Evolutionary conservation across 129 eudicot genomes (phyloP).

Genomic region (Centaurea solstitialis): DNA sequence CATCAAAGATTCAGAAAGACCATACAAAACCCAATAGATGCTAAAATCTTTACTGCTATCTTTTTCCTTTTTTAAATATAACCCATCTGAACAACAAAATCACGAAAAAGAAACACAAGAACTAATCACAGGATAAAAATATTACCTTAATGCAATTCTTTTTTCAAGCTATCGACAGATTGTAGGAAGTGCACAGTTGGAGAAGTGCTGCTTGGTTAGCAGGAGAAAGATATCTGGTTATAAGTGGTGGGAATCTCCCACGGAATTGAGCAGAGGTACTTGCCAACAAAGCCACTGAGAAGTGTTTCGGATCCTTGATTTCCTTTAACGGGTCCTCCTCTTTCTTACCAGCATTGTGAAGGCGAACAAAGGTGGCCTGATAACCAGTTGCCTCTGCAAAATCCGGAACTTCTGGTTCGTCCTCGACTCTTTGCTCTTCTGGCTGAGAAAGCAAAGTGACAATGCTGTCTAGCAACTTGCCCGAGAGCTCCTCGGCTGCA

Average conservation of each 20-base stretch:
- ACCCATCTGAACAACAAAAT: neutral
- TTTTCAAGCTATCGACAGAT: conserved; percentile 50
- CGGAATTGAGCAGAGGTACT: conserved; percentile 56
- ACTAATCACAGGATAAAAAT: neutral
- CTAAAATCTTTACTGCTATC: neutral
- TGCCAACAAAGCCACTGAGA: conserved; percentile 58
- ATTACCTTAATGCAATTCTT: conserved; percentile 31
- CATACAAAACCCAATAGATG: neutral
- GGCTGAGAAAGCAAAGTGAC: conserved; percentile 87
- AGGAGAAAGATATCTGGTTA: conserved; percentile 62
- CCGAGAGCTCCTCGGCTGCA: conserved; percentile 60
- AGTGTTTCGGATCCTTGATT: conserved; percentile 81
- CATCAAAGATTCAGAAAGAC: neutral
- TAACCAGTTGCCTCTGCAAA: conserved; percentile 77
- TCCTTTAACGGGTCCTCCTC: conserved; percentile 91
- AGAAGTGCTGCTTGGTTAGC: conserved; percentile 82
- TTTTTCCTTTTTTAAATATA: neutral
- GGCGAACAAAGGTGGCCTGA: conserved; percentile 72
- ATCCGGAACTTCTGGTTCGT: conserved; percentile 94
- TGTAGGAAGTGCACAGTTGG: conserved; percentile 68
- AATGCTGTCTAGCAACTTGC: conserved; percentile 79
- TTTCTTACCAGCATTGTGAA: conserved; percentile 83
- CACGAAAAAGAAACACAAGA: neutral
- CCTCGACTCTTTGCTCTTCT: conserved; percentile 86
- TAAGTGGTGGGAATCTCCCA: conserved; percentile 60